Evolutionary conservation across 805 yeast genomes (phyloP).

Genomic region (Pichia deserticola): DNA sequence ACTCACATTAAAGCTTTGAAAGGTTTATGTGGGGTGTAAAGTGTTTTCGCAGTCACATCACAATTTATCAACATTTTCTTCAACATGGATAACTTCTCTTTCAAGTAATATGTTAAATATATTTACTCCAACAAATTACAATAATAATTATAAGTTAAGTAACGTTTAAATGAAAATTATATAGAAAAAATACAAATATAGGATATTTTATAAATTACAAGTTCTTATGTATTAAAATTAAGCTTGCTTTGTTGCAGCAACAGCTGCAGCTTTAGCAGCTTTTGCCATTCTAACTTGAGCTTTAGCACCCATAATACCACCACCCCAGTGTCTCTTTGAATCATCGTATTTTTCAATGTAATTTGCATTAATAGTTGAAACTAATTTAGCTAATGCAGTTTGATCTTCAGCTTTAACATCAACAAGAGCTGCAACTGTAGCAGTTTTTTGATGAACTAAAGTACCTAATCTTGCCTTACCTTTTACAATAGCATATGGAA

Average conservation of each 20-base stretch:
- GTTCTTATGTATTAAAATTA: not conserved
- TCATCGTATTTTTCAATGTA: conserved; percentile 92
- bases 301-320: conserved; percentile 96
- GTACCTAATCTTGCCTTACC: conserved; percentile 99
- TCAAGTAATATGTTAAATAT: too few relatives aligned
- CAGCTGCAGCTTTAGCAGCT: conserved; percentile 64
- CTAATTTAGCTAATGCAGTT: conserved; percentile 86
- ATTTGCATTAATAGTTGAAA: conserved; percentile 91
- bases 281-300: conserved; percentile 79
- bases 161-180: too few relatives aligned
- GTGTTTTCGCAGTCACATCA: not conserved
- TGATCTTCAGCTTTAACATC: conserved; percentile 94
- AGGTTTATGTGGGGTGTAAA: not conserved
- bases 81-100: too few relatives aligned
- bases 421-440: conserved; percentile 94
- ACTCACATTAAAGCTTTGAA: not conserved
- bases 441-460: conserved; percentile 93
- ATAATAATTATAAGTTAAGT: too few relatives aligned
- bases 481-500: conserved; percentile 96
- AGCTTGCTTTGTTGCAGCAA: conserved; percentile 41
- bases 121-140: too few relatives aligned
- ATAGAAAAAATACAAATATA: too few relatives aligned
- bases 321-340: conserved; percentile 99
- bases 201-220: too few relatives aligned
- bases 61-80: too few relatives aligned